Evolutionary conservation across 208 protist species (phyloP).

Genomic region (Jaenimonas drosophilae): DNA sequence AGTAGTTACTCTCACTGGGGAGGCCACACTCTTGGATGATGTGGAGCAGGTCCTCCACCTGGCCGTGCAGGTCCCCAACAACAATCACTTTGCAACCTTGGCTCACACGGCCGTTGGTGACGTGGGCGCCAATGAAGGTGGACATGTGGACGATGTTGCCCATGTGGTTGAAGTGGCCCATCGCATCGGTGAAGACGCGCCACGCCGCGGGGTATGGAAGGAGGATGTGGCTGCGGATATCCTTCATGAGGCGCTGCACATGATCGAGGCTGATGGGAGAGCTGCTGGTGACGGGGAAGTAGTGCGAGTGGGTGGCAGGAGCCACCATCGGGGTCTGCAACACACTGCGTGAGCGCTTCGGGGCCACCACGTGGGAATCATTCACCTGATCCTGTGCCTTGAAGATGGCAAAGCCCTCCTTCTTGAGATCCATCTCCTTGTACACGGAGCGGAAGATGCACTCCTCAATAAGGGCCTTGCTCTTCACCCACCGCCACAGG

Average conservation of each 20-base stretch:
- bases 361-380: constrained; percentile 56
- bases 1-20: constrained; percentile 72
- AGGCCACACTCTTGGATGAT: constrained; percentile 74
- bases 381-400: constrained; percentile 77
- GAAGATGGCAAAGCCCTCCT: constrained; percentile 81
- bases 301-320: constrained; percentile 62
- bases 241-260: constrained; percentile 58
- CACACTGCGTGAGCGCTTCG: constrained; percentile 61
- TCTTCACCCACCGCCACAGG: constrained; percentile 80
- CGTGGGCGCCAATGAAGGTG: constrained; percentile 48
- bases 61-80: constrained; percentile 84
- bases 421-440: constrained; percentile 85
- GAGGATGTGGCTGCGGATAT: constrained; percentile 54
- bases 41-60: constrained; percentile 78
- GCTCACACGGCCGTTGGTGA: constrained; percentile 58
- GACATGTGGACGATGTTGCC: constrained; percentile 73
- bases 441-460: constrained; percentile 68
- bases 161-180: constrained; percentile 79
- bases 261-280: constrained; percentile 64
- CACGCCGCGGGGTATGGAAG: constrained; percentile 76
- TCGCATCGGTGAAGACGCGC: constrained; percentile 76
- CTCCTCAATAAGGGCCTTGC: constrained; percentile 65
- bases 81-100: constrained; percentile 82
- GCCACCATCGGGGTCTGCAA: constrained; percentile 55
- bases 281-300: constrained; percentile 47